Conservation (phyloP, 495 filamentous ascomycete species). For the Cercophora samala region DNA sequence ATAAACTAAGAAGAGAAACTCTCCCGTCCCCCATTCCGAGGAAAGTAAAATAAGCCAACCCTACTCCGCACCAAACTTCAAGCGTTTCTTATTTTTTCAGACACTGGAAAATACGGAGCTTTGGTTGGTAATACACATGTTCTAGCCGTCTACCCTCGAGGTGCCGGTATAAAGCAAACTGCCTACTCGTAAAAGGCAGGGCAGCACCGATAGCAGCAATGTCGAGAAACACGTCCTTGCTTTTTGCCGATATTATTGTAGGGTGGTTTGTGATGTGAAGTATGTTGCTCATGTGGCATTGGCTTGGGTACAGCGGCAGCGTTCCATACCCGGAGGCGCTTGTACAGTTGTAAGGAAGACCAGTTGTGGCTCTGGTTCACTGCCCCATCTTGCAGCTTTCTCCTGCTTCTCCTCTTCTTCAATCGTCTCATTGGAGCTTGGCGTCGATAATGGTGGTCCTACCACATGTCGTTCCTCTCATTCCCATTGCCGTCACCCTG, state of each 20-base stretch:
- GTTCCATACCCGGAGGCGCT: neutral
- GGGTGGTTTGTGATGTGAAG: neutral
- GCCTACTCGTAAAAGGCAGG: neutral
- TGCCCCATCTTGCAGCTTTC: neutral
- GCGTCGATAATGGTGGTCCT: constrained; percentile 19
- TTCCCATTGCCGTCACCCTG: constrained; percentile 21
- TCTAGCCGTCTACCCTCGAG: neutral
- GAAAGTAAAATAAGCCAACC: neutral
- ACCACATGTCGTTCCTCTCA: constrained; percentile 33
- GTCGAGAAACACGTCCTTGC: neutral
- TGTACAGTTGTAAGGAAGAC: neutral
- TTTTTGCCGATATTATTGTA: neutral
- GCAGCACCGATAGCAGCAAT: neutral
- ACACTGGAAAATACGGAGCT: neutral
- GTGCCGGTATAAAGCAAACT: neutral
- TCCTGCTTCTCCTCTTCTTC: neutral
- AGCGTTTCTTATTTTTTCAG: neutral
- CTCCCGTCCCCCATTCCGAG: too few species aligned
- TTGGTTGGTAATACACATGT: neutral
- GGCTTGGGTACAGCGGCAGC: neutral
- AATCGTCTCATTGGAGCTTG: neutral
- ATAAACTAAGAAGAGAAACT: neutral
- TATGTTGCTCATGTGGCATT: neutral
- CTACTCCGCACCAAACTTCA: neutral
- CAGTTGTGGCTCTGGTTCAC: neutral